phyloP scores from a whole-genome alignment of 306 rosid species.

The Pterocarpus santalinus region DNA sequence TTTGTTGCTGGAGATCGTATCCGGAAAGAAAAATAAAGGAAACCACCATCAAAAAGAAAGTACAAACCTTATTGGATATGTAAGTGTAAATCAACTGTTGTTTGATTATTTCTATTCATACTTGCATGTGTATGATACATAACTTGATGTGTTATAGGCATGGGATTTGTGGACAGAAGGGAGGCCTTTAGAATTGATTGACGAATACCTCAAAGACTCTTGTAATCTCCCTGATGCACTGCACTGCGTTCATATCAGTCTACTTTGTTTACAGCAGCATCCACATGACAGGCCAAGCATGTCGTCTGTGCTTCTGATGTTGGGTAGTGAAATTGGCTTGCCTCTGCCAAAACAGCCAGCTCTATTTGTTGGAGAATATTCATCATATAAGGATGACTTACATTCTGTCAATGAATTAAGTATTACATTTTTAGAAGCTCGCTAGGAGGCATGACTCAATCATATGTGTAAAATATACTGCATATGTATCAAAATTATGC shows the following conservation, averaged over 20 bases:
- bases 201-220: conserved; percentile 36
- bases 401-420: conserved; percentile 31
- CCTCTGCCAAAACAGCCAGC: conserved; percentile 62
- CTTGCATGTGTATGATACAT: background rate
- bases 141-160: conserved; percentile 50
- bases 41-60: conserved; percentile 43
- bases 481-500: background rate
- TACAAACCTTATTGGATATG: conserved; percentile 61
- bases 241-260: conserved; percentile 60
- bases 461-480: background rate
- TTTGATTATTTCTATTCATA: background rate
- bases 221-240: conserved; percentile 41
- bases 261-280: conserved; percentile 60
- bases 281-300: conserved; percentile 54
- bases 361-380: conserved; percentile 37
- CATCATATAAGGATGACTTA: conserved; percentile 44
- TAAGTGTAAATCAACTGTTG: conserved; percentile 40
- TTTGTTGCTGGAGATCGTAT: conserved; percentile 54
- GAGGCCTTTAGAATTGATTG: conserved; percentile 53
- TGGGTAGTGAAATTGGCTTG: conserved; percentile 49
- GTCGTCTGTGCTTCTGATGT: conserved; percentile 56
- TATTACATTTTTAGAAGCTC: conserved; percentile 31
- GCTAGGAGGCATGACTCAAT: background rate
- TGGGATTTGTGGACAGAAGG: conserved; percentile 65
- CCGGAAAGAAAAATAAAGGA: conserved; percentile 61